Evolutionary conservation across 2,329 filamentous ascomycete genomes (phyloP).

Genomic region (Pseudocercospora crystallina): DNA sequence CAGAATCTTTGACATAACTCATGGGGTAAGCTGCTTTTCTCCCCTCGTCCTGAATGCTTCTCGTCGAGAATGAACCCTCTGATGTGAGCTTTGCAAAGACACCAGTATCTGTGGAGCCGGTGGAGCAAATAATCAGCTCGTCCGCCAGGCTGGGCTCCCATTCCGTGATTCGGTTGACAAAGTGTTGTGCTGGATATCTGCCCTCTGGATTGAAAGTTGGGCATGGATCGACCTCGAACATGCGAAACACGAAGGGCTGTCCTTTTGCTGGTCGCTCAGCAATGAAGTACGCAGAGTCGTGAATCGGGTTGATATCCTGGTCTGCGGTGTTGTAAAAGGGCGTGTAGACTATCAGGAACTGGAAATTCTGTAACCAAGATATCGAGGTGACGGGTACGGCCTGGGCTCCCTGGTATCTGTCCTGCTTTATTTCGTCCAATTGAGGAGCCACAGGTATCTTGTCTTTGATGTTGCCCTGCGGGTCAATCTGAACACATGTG

Average conservation of each 20-base stretch:
- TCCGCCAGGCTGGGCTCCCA: constrained; percentile 81
- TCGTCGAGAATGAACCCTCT: background rate
- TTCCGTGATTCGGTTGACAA: constrained; percentile 71
- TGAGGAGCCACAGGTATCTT: constrained; percentile 75
- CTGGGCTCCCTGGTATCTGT: constrained; percentile 35
- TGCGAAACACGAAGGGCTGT: constrained; percentile 68
- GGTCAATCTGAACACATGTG: constrained; percentile 77
- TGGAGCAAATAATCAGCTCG: constrained; percentile 77
- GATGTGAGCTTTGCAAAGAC: constrained; percentile 57
- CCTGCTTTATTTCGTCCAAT: constrained; percentile 47
- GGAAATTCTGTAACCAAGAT: constrained; percentile 73
- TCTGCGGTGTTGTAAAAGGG: constrained; percentile 38
- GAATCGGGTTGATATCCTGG: constrained; percentile 18
- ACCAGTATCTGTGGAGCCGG: constrained; percentile 75
- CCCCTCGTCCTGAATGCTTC: constrained; percentile 66
- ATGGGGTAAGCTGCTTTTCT: constrained; percentile 70
- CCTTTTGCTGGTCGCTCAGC: constrained; percentile 65
- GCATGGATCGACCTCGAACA: constrained; percentile 67
- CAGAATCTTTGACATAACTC: constrained; percentile 57
- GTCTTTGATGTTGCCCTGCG: constrained; percentile 73
- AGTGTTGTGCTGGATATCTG: constrained; percentile 67
- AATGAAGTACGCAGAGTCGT: constrained; percentile 73
- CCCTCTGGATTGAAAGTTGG: constrained; percentile 58
- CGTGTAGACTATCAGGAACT: constrained; percentile 73
- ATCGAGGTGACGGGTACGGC: constrained; percentile 53